Evolutionary conservation across 768 basidiomycete species (phyloP).

Genomic region (Tylopilus intermedius): DNA sequence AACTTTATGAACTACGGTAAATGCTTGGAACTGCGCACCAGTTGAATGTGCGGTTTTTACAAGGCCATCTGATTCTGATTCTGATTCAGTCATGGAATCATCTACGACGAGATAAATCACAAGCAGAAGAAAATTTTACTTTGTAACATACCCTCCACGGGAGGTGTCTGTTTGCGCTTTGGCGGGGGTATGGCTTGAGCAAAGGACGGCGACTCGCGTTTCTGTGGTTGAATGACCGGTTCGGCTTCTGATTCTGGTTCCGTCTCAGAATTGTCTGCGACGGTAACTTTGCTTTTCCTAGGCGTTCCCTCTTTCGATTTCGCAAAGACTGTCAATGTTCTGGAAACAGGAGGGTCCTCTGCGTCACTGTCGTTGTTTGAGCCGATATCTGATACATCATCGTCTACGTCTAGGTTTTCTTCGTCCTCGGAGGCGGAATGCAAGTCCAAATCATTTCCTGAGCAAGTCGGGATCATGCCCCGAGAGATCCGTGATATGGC

Average conservation of each 20-base stretch:
- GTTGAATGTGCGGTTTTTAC: slow-evolving; percentile 4
- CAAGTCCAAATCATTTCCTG: slow-evolving; percentile 41
- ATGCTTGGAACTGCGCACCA: slow-evolving; percentile 18
- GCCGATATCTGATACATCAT: slow-evolving; percentile 15
- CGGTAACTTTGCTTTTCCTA: not conserved
- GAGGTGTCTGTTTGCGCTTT: slow-evolving; percentile 18
- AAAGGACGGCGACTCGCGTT: slow-evolving; percentile 25
- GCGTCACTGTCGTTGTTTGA: slow-evolving; percentile 25
- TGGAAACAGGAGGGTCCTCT: slow-evolving; percentile 21
- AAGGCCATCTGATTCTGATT: slow-evolving; percentile 29
- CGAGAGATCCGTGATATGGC: not conserved
- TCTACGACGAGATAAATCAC: slow-evolving; percentile 12
- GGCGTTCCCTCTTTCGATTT: slow-evolving; percentile 5
- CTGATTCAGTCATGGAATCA: slow-evolving; percentile 46
- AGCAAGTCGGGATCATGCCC: not conserved
- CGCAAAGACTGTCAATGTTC: slow-evolving; percentile 14
- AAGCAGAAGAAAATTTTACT: not conserved
- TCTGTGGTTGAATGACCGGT: slow-evolving; percentile 3
- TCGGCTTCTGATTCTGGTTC: slow-evolving; percentile 32
- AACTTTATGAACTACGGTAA: not conserved
- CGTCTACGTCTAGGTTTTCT: slow-evolving; percentile 16
- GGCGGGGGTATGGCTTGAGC: slow-evolving; percentile 4
- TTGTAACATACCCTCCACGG: slow-evolving; percentile 15
- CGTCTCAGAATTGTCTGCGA: slow-evolving; percentile 26
- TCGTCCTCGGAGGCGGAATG: slow-evolving; percentile 49